phyloP scores from a whole-genome alignment of 2,329 filamentous ascomycete genomes.

The Monosporascus cannonballus region DNA sequence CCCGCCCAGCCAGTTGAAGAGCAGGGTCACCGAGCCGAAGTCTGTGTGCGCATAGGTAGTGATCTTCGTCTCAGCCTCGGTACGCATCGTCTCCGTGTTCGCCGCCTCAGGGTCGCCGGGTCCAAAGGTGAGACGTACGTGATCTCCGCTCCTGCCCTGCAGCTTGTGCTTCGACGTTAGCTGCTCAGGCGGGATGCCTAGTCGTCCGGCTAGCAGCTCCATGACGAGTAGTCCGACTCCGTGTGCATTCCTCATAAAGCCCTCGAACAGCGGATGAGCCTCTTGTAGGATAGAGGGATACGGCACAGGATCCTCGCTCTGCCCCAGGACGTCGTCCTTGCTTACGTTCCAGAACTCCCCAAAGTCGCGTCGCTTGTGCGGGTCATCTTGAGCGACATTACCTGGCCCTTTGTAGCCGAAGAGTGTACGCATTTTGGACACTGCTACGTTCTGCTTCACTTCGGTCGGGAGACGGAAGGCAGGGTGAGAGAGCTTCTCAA shows the following conservation, averaged over 20 bases:
- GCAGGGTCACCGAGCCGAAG: conserved; percentile 31
- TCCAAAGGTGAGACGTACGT: conserved; percentile 25
- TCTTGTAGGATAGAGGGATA: conserved; percentile 21
- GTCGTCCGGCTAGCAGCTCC: conserved; percentile 18
- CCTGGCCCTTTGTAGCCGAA: conserved; percentile 28
- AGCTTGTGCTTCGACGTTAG: conserved; percentile 23
- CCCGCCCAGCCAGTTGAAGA: conserved; percentile 34
- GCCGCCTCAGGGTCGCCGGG: conserved; percentile 18
- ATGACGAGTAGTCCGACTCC: conserved; percentile 22
- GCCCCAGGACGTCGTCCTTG: conserved; percentile 25
- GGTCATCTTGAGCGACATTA: conserved; percentile 20
- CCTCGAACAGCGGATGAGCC: conserved; percentile 17
- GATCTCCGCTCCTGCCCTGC: conserved; percentile 23
- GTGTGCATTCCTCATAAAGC: conserved; percentile 23
- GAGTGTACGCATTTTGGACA: conserved; percentile 15
- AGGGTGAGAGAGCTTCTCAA: conserved; percentile 17
- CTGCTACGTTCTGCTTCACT: conserved; percentile 21
- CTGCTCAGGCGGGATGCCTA: conserved; percentile 20
- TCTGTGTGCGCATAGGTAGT: conserved; percentile 30
- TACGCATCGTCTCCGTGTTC: conserved; percentile 21
- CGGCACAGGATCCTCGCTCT: conserved; percentile 15
- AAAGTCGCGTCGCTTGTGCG: conserved; percentile 19
- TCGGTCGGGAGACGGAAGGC: conserved; percentile 22
- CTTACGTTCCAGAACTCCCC: conserved; percentile 29
- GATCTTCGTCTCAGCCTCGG: conserved; percentile 24